Evolutionary conservation across 2,329 filamentous ascomycete genomes (phyloP), one percentile per base, ranked within the genome.

Genomic region (Ascochyta pisi): DNA sequence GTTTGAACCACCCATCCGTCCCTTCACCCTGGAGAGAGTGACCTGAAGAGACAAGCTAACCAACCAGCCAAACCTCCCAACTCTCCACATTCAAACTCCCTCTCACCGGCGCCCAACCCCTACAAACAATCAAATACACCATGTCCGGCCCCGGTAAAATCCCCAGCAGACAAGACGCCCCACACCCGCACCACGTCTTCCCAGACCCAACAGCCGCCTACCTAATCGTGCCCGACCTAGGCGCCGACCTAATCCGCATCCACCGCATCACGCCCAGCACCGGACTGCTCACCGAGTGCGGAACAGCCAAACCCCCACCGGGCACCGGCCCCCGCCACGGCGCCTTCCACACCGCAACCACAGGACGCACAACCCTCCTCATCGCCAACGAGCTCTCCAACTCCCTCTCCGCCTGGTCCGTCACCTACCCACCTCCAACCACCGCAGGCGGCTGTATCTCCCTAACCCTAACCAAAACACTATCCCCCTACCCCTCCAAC

Each of bases 281-380:
- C 0, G 82, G 83, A 8, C 65, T 68, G 37, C 76, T 85, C 16
- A 79, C 78, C 0, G 75, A 78, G 9, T 83, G 81, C 57, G 65
- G 76, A 4, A 66, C 78, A 2, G 79, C 75, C 15, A 63, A 72
- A 24, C 73, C 80, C 1, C 73, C 69, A 3, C 65, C 78, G 0
- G 83, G 83, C 7, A 79, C 81, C 35, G 83, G 84, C 0, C 83
- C 83, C 0, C 78, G 83, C 27, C 84, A 86, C 66, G 81, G 77
- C 12, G 73, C 76, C 4, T 86, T 82, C 71, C 84, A 81, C 19
- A 19, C 19, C 19, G 19, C 19, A 19, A 19, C 19, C 19, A 19
- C 19, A 80, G 71, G 72, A 23, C 62, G 55, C 8, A 67, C 65
- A 12, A 64, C 58, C 13, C 68, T 75, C 7, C 75, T 73, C 55